These are phyloP conservation scores for Auriculariales sp. DNA, from an alignment of 768 basidiomycete species.

Conservation along the genomic window DNA sequence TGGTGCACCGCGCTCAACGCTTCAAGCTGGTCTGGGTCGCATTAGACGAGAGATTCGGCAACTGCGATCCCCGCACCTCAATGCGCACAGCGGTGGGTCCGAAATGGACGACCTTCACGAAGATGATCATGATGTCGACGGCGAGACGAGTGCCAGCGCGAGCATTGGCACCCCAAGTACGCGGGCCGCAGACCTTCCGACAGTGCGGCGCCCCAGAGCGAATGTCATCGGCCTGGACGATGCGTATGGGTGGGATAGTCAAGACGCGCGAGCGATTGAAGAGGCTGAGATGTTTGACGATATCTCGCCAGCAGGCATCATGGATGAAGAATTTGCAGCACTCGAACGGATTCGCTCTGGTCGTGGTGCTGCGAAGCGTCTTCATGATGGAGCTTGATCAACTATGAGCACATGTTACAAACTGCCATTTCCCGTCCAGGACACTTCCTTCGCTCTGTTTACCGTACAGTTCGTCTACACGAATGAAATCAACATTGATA, in stretches of 20 bases:
- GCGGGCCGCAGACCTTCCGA: not conserved
- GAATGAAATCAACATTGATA: too few relatives aligned
- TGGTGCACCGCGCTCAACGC: constrained; percentile 35
- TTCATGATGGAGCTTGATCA: too few relatives aligned
- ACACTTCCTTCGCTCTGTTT: too few relatives aligned
- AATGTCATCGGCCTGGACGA: constrained; percentile 2
- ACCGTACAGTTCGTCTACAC: too few relatives aligned
- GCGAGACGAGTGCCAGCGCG: not conserved
- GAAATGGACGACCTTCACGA: not conserved
- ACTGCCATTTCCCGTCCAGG: too few relatives aligned
- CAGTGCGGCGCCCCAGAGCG: too few relatives aligned
- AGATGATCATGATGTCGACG: not conserved
- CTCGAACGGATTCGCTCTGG: not conserved
- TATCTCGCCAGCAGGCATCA: constrained; percentile 14
- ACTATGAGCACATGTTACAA: too few relatives aligned
- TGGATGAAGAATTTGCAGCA: constrained; percentile 5
- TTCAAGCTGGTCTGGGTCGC: constrained; percentile 46
- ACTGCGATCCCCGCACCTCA: constrained; percentile 9
- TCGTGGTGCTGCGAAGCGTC: too few relatives aligned
- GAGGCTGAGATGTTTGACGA: constrained; percentile 38
- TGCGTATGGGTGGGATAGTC: constrained; percentile 24
- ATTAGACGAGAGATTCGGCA: constrained; percentile 41
- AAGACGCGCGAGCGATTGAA: constrained; percentile 31
- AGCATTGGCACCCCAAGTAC: not conserved
- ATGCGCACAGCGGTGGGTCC: not conserved